Evolutionary conservation across 2,329 filamentous ascomycete genomes (phyloP).

Genomic region (Colletotrichum spaethianum): DNA sequence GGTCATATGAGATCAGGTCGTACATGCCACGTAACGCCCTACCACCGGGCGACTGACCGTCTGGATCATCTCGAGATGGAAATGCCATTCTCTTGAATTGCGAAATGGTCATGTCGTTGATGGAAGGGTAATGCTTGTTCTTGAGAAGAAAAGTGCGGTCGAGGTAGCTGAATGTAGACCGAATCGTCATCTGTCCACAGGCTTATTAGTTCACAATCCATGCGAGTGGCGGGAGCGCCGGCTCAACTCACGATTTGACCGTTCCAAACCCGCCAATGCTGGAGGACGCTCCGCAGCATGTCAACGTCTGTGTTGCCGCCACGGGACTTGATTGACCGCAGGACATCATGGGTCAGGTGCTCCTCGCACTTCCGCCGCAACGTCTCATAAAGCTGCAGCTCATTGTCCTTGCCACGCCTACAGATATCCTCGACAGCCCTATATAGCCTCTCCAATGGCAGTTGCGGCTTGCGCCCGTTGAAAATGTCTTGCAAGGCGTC

Average conservation of each 20-base stretch:
- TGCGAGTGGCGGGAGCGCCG: constrained; percentile 25
- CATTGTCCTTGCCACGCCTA: constrained; percentile 79
- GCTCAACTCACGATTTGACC: constrained; percentile 74
- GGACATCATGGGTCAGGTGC: constrained; percentile 76
- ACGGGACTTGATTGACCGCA: constrained; percentile 66
- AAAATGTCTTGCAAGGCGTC: constrained; percentile 83
- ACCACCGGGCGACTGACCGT: constrained; percentile 51
- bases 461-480: constrained; percentile 70
- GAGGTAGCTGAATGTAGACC: constrained; percentile 93
- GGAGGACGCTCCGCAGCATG: constrained; percentile 69
- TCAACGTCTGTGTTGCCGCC: constrained; percentile 71
- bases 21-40: constrained; percentile 74
- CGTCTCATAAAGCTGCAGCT: constrained; percentile 70
- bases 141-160: constrained; percentile 90
- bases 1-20: constrained; percentile 81
- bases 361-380: constrained; percentile 76
- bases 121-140: constrained; percentile 76
- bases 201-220: constrained; percentile 37
- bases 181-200: constrained; percentile 74
- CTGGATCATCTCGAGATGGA: constrained; percentile 44
- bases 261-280: constrained; percentile 84
- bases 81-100: constrained; percentile 79
- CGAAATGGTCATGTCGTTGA: constrained; percentile 85
- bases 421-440: constrained; percentile 93
- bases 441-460: constrained; percentile 91